phyloP scores from a whole-genome alignment of 1,139 yeast species.

The Pichia sp. region DNA sequence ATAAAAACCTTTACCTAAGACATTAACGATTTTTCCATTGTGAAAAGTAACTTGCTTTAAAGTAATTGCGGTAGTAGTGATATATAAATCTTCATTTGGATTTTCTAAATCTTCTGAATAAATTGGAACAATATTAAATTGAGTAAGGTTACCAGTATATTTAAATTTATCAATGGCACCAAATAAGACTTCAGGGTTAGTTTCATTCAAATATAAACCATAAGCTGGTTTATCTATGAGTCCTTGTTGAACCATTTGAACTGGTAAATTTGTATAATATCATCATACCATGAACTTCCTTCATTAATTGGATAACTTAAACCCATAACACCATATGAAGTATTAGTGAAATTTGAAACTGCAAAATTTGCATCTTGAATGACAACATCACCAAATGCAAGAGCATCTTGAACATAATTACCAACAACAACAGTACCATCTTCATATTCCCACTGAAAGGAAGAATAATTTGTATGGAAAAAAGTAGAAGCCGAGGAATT shows the following conservation, averaged over 20 bases:
- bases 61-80: conserved; percentile 32
- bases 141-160: conserved; percentile 27
- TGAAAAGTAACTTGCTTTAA: conserved; percentile 25
- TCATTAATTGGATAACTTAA: conserved; percentile 48
- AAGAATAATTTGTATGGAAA: conserved; percentile 40
- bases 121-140: conserved; percentile 39
- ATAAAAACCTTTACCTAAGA: conserved; percentile 32
- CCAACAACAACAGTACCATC: conserved; percentile 54
- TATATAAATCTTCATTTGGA: conserved; percentile 28
- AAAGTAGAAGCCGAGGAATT: conserved; percentile 35
- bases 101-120: conserved; percentile 21
- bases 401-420: conserved; percentile 49
- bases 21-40: conserved; percentile 17
- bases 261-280: conserved; percentile 47
- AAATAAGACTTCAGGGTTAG: conserved; percentile 42
- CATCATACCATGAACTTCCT: conserved; percentile 27
- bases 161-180: conserved; percentile 45
- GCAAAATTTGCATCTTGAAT: conserved; percentile 45
- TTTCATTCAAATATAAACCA: conserved; percentile 39
- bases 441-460: conserved; percentile 47
- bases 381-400: conserved; percentile 35
- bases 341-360: conserved; percentile 42
- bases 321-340: conserved; percentile 49
- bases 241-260: conserved; percentile 44
- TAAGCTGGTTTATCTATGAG: conserved; percentile 43